These are phyloP conservation scores for Blastocystis sp. DNA, from an alignment of 352 stramenopile genomes.

Conservation along the genomic window DNA sequence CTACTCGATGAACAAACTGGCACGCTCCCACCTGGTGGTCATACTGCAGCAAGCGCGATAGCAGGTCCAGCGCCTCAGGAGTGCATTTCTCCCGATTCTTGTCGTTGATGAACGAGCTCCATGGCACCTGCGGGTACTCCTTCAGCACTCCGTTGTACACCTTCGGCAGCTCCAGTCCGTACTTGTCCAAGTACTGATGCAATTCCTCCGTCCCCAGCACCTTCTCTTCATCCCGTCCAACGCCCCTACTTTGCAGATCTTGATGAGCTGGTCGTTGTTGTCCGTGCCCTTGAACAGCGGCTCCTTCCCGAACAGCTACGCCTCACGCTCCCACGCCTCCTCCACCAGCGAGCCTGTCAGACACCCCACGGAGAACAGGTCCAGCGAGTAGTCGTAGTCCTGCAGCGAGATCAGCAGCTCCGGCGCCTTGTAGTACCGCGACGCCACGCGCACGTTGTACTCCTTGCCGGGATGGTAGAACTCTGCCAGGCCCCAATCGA, in stretches of 20 bases:
- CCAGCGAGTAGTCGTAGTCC: slow-evolving; percentile 98
- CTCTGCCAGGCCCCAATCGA: slow-evolving; percentile 98
- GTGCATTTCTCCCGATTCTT: slow-evolving; percentile 95
- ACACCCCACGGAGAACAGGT: slow-evolving; percentile 97
- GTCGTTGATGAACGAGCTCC: slow-evolving; percentile 94
- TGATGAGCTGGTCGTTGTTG: slow-evolving; percentile 98
- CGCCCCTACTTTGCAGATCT: slow-evolving; percentile 88
- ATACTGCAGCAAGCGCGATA: slow-evolving; percentile 81
- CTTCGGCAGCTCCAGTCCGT: slow-evolving; percentile 95
- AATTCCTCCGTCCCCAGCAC: slow-evolving; percentile 95
- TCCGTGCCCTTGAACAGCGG: slow-evolving; percentile 98
- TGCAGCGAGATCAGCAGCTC: slow-evolving; percentile 97
- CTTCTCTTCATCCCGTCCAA: slow-evolving; percentile 57
- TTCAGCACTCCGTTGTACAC: slow-evolving; percentile 96
- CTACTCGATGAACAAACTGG: slow-evolving; percentile 81
- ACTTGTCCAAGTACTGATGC: slow-evolving; percentile 95
- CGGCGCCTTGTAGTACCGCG: slow-evolving; percentile 97
- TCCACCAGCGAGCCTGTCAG: slow-evolving; percentile 86
- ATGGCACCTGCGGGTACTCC: slow-evolving; percentile 93
- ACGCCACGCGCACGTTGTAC: slow-evolving; percentile 99
- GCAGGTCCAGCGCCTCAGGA: slow-evolving; percentile 91
- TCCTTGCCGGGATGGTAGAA: slow-evolving; percentile 96
- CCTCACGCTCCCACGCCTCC: neutral
- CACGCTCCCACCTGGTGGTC: slow-evolving; percentile 76
- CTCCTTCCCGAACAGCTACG: slow-evolving; percentile 95